Conservation (phyloP, 208 protist species). For the Crithidia sp. region DNA sequence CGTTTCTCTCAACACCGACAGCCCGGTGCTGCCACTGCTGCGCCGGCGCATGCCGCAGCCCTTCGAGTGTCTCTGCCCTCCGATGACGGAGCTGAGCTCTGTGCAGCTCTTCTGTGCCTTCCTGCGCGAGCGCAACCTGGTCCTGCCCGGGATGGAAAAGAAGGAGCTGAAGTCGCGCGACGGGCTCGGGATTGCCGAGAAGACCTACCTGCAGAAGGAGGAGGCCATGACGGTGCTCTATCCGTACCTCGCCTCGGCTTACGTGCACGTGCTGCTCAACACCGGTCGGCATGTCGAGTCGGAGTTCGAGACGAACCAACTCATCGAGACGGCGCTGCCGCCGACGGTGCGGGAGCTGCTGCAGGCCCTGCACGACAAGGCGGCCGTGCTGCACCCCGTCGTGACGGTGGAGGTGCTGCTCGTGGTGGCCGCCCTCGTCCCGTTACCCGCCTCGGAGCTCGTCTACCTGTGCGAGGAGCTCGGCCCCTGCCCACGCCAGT, state of each 20-base stretch:
- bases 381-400: slow-evolving; percentile 44
- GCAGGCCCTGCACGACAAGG: slow-evolving; percentile 41
- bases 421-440: slow-evolving; percentile 48
- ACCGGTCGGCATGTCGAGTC: slow-evolving; percentile 34
- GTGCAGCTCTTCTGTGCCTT: slow-evolving; percentile 49
- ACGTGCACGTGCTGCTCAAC: slow-evolving; percentile 47
- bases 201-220: slow-evolving; percentile 74
- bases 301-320: slow-evolving; percentile 50
- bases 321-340: slow-evolving; percentile 58
- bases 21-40: slow-evolving; percentile 64
- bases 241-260: slow-evolving; percentile 55
- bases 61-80: slow-evolving; percentile 75
- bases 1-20: slow-evolving; percentile 69
- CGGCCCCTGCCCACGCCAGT: slow-evolving; percentile 62
- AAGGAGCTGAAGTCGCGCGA: slow-evolving; percentile 26
- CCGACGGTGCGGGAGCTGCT: slow-evolving; percentile 58
- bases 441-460: slow-evolving; percentile 73
- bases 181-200: slow-evolving; percentile 58
- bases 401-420: slow-evolving; percentile 67
- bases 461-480: slow-evolving; percentile 82
- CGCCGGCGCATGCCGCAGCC: slow-evolving; percentile 79
- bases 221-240: slow-evolving; percentile 59
- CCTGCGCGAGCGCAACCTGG: slow-evolving; percentile 30
- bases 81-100: slow-evolving; percentile 53
- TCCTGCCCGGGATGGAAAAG: slow-evolving; percentile 50